Conservation (phyloP, 2,329 filamentous ascomycete species). For the Aulographum hederae region DNA sequence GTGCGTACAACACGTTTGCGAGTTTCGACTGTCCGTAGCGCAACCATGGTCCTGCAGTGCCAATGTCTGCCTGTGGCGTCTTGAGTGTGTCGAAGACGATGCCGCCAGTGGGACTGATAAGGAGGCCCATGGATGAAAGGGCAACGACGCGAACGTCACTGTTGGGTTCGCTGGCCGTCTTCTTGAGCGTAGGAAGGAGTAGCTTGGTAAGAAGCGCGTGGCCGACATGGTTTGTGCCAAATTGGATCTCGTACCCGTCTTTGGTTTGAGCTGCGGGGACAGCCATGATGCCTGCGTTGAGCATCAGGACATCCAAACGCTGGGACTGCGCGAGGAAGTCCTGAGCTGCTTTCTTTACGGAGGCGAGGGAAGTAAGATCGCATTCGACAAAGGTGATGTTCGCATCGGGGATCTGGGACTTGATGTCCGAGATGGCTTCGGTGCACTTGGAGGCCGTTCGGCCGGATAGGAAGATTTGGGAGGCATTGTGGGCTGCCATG, state of each 20-base stretch:
- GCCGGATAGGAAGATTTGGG: conserved; percentile 4
- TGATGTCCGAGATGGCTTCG: conserved; percentile 18
- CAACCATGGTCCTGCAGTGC: conserved; percentile 9
- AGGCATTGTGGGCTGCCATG: conserved; percentile 3
- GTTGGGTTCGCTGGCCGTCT: conserved; percentile 18
- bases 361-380: conserved; percentile 24
- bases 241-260: conserved; percentile 31
- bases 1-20: conserved; percentile 29
- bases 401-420: conserved; percentile 17
- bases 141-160: conserved; percentile 28
- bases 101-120: conserved; percentile 10
- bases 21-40: conserved; percentile 33
- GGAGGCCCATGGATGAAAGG: conserved; percentile 15
- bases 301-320: conserved; percentile 27
- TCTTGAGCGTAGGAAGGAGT: conserved; percentile 23
- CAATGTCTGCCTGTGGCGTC: conserved; percentile 12
- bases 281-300: conserved; percentile 28
- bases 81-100: conserved; percentile 16
- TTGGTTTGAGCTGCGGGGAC: conserved; percentile 16
- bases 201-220: conserved; percentile 29
- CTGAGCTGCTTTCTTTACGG: conserved; percentile 19
- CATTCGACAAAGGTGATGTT: conserved; percentile 17
- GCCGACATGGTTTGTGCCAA: conserved; percentile 34
- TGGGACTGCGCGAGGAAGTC: conserved; percentile 15
- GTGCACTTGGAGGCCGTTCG: conserved; percentile 1